Evolutionary conservation across 106 monocot species (phyloP), one percentile per base, ranked within the genome.

Genomic region (Allium fistulosum): DNA sequence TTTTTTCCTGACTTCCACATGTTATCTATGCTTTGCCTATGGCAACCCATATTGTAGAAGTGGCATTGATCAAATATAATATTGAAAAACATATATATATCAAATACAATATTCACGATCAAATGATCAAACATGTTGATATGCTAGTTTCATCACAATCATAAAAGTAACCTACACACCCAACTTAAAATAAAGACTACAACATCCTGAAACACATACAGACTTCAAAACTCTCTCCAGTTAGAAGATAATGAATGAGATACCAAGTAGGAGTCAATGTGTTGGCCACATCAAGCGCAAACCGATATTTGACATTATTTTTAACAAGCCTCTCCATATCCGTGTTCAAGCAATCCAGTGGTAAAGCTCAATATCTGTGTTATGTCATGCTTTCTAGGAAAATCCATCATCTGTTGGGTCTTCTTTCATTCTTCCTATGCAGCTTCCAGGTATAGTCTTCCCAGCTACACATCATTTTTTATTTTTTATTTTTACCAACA

Each of bases 341-440:
- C 46, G 56, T 49, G 71, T 79, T 87, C 71, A 83, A 63, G 61
- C 82, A 82, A 28, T 78, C 77, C 48, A 77, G 65, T 0, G 26
- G 13, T 10, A 87, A 27, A 87, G 71, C 77, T 87, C 80, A 10
- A 83, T 75, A 13, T 87, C 80, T 16, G 87, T 79, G 82, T 83
- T 52, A 87, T 80, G 51, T 69, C 66, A 66, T 87, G 76, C 80
- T 87, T 65, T 16, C 63, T 82, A 15, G 77, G 82, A 48, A 87
- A 80, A 59, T 67, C 66, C 48, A 74, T 66, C 67, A 74, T 74
- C 59, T 74, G 65, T 47, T 74, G 67, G 2, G 66, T 74, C 6
- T n/a, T 59, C 74, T 10, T 67, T 66, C 17, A 74, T 66, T 50
- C 74, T 58, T 17, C 74, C 74, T 56, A 87, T 80, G 71, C 63